phyloP scores from a whole-genome alignment of 164 flowering plant genomes.

The Sextonia rubra region DNA sequence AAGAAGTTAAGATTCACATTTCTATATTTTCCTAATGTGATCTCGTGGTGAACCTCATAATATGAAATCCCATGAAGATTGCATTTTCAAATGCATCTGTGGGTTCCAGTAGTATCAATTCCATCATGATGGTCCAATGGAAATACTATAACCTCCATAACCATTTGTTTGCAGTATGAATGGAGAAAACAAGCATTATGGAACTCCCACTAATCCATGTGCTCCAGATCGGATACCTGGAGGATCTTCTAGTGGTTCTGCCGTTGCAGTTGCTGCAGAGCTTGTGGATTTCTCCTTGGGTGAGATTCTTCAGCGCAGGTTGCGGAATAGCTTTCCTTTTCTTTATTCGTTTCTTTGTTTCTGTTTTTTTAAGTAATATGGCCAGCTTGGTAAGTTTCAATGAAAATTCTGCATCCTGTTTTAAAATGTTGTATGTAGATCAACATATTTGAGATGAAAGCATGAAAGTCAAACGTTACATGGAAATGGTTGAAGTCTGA shows the following conservation, averaged over 20 bases:
- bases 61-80: not conserved
- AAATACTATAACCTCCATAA: not conserved
- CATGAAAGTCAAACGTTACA: no score
- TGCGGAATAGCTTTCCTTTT: not conserved
- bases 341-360: no score
- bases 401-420: no score
- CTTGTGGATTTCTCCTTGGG: slow-evolving; percentile 90
- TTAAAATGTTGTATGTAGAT: no score
- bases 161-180: slow-evolving; percentile 49
- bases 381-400: not conserved
- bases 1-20: not conserved
- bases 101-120: not conserved
- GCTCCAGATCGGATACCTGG: slow-evolving; percentile 84
- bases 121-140: not conserved
- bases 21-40: not conserved
- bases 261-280: slow-evolving; percentile 80
- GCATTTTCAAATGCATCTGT: not conserved
- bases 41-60: not conserved
- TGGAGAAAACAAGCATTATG: slow-evolving; percentile 89
- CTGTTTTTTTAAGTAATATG: not conserved
- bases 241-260: slow-evolving; percentile 98
- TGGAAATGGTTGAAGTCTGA: no score
- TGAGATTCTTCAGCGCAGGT: slow-evolving; percentile 13
- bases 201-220: slow-evolving; percentile 81
- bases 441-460: no score